Percentiles rank a stretch among this genome's conserved stretches.
These are phyloP conservation scores for Aureobasidium sp. DNA, from an alignment of 2,329 filamentous ascomycete species.

Conservation along the genomic window DNA sequence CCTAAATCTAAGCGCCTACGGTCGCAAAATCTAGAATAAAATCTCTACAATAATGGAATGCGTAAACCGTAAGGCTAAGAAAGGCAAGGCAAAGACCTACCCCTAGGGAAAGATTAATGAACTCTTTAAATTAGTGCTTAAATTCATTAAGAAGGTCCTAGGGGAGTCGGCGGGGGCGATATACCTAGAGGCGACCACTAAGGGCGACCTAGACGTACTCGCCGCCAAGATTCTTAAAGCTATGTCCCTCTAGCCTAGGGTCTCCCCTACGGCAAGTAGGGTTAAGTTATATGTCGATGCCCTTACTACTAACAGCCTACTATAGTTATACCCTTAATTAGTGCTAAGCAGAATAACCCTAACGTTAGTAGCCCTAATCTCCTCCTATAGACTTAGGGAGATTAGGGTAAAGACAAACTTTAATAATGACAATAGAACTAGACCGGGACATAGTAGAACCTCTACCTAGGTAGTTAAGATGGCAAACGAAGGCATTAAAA, in stretches of 20 bases:
- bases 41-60: not conserved
- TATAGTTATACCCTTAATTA: too few relatives aligned
- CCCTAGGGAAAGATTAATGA: not conserved
- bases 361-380: not conserved
- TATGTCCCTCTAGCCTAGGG: not conserved
- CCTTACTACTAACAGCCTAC: not conserved
- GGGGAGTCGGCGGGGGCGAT: not conserved
- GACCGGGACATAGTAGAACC: too few relatives aligned
- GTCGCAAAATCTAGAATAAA: not conserved
- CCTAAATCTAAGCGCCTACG: not conserved
- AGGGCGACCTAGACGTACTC: not conserved
- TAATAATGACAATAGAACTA: too few relatives aligned
- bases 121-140: not conserved
- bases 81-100: not conserved
- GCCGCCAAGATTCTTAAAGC: not conserved
- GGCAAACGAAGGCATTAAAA: not conserved
- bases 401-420: too few relatives aligned
- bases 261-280: not conserved
- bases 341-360: too few relatives aligned
- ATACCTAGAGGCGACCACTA: not conserved
- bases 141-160: not conserved
- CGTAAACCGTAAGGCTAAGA: not conserved
- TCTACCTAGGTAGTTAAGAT: too few relatives aligned
- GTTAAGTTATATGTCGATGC: not conserved
- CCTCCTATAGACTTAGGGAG: too few relatives aligned